A percentile compares a stretch with the other conserved stretches of the same genome.
Conservation (phyloP, 495 filamentous ascomycete genomes). For the Lasiosphaeria miniovina region DNA sequence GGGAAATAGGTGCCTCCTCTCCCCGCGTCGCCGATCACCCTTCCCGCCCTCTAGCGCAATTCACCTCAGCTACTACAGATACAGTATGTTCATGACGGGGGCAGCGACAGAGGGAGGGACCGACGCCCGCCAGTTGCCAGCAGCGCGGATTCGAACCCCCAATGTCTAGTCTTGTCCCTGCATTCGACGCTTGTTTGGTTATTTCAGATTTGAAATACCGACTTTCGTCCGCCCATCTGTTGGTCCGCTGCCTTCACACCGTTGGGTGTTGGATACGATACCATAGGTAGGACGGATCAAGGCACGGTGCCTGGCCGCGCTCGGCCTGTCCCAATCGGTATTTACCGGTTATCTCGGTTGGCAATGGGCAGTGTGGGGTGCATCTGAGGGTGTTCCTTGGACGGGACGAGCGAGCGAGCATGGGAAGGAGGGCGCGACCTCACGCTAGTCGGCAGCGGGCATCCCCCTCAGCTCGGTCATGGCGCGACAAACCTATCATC, state of each 20-base stretch:
- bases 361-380: neutral
- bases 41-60: neutral
- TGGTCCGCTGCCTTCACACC: neutral
- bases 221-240: neutral
- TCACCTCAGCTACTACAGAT: neutral
- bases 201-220: neutral
- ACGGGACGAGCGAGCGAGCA: neutral
- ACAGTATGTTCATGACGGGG: neutral
- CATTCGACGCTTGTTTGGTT: too few species aligned
- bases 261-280: neutral
- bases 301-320: neutral
- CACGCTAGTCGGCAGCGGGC: neutral
- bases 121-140: neutral
- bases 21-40: neutral
- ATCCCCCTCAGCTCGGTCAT: neutral
- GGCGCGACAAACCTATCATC: neutral
- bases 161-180: too few species aligned
- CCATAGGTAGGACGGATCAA: neutral
- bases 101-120: neutral
- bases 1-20: neutral
- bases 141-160: neutral
- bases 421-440: neutral
- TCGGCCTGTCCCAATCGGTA: constrained; percentile 14
- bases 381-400: neutral
- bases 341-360: constrained; percentile 11